Conservation (phyloP, 805 yeast genomes). For the Spathaspora passalidarum region DNA sequence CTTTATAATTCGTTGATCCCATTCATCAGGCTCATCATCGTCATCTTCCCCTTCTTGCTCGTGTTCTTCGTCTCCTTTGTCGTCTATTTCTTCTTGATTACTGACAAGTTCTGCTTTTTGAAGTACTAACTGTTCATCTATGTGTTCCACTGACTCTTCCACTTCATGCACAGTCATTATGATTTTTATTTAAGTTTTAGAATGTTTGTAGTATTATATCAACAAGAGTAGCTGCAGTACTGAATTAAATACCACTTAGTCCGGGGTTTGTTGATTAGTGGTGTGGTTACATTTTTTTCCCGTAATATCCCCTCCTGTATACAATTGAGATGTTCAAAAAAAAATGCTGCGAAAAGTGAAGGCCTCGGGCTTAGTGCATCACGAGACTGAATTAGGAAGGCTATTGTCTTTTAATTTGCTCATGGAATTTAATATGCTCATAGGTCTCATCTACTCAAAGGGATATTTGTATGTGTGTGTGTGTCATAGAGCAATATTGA, state of each 20-base stretch:
- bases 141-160: background rate
- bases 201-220: background rate
- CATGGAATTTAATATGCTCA: too few species aligned
- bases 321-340: background rate
- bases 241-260: too few species aligned
- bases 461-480: too few species aligned
- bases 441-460: too few species aligned
- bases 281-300: background rate
- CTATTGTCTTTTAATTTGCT: too few species aligned
- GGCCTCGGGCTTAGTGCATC: too few species aligned
- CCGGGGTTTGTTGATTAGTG: background rate
- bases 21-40: slow-evolving; percentile 45
- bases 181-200: too few species aligned
- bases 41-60: slow-evolving; percentile 9
- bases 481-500: too few species aligned
- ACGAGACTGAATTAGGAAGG: too few species aligned
- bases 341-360: background rate
- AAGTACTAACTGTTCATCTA: background rate
- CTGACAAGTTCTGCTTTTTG: background rate
- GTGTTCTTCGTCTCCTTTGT: background rate
- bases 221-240: too few species aligned
- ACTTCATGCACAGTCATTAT: background rate
- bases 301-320: background rate
- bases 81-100: background rate
- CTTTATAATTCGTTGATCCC: slow-evolving; percentile 44